Evolutionary conservation across 805 yeast species (phyloP).

Genomic region (Alloascoidea africana): DNA sequence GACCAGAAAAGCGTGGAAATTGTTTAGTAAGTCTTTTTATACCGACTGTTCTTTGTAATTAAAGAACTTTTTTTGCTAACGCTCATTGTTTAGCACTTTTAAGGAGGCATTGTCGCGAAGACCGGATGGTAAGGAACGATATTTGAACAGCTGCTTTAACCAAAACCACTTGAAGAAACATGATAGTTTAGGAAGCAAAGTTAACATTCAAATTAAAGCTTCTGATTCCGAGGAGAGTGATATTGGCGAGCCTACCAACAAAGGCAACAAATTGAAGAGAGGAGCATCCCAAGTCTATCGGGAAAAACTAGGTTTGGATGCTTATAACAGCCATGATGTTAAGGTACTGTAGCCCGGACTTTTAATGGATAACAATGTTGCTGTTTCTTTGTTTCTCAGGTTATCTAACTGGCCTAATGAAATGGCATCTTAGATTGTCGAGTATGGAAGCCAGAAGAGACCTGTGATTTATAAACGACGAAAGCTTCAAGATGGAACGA

Average conservation of each 20-base stretch:
- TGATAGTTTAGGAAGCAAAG: too few relatives aligned
- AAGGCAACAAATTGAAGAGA: conserved; percentile 43
- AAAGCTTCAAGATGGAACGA: conserved; percentile 6
- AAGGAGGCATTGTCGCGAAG: conserved; percentile 2
- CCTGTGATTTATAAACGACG: conserved; percentile 15
- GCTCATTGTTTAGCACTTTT: background rate
- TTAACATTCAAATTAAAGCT: conserved; percentile 7
- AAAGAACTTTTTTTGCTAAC: background rate
- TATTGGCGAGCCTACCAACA: conserved; percentile 24
- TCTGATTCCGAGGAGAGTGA: conserved; percentile 15
- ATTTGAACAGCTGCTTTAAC: too few relatives aligned
- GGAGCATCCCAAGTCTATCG: conserved; percentile 32
- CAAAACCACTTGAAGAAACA: too few relatives aligned
- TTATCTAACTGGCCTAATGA: conserved; percentile 1
- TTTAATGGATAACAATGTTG: conserved; percentile 14
- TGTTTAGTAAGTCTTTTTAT: background rate
- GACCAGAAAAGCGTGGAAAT: background rate
- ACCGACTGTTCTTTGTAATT: background rate
- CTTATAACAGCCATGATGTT: conserved; percentile 13
- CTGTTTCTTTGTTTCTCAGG: background rate
- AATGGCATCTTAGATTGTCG: conserved; percentile 10
- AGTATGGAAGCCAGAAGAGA: conserved; percentile 18
- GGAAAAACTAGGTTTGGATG: conserved; percentile 19
- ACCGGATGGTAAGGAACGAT: background rate
- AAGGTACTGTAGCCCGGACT: conserved; percentile 14